A percentile compares a stretch with the other conserved stretches of the same genome.
phyloP scores from a whole-genome alignment of 768 basidiomycete species.

The Panus rudis region DNA sequence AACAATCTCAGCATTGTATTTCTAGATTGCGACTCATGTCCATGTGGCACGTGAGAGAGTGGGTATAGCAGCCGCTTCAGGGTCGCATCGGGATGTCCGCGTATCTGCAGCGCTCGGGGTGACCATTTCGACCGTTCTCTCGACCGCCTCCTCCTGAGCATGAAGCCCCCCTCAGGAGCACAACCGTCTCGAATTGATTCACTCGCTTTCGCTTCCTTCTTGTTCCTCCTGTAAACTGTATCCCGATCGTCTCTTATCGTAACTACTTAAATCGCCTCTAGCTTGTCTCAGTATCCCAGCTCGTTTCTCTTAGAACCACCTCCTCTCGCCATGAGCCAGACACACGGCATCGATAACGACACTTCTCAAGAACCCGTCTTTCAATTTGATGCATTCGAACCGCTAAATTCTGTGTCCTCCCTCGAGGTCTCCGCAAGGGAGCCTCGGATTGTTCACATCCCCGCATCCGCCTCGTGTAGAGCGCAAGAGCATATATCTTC shows the following conservation, averaged over 20 bases:
- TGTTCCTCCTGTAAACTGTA: slow-evolving; percentile 11
- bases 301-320: slow-evolving; percentile 12
- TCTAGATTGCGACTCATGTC: too few species aligned
- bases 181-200: slow-evolving; percentile 4
- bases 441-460: slow-evolving; percentile 7
- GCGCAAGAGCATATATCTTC: too few species aligned
- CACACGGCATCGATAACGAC: slow-evolving; percentile 44
- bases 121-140: not conserved
- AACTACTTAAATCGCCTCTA: too few species aligned
- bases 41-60: too few species aligned
- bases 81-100: too few species aligned
- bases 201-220: slow-evolving; percentile 4
- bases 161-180: slow-evolving; percentile 1
- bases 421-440: slow-evolving; percentile 20
- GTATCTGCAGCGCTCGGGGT: too few species aligned
- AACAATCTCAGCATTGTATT: too few species aligned
- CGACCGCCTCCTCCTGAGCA: not conserved
- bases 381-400: slow-evolving; percentile 43
- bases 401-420: slow-evolving; percentile 12
- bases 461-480: too few species aligned
- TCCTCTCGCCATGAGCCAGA: slow-evolving; percentile 33
- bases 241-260: not conserved
- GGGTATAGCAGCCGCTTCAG: too few species aligned
- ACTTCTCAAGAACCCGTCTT: slow-evolving; percentile 44
- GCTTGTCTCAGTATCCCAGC: slow-evolving; percentile 12